Base-by-base conservation (phyloP, 495 filamentous ascomycete genomes). In the Mytilinidion resinicola region DNA sequence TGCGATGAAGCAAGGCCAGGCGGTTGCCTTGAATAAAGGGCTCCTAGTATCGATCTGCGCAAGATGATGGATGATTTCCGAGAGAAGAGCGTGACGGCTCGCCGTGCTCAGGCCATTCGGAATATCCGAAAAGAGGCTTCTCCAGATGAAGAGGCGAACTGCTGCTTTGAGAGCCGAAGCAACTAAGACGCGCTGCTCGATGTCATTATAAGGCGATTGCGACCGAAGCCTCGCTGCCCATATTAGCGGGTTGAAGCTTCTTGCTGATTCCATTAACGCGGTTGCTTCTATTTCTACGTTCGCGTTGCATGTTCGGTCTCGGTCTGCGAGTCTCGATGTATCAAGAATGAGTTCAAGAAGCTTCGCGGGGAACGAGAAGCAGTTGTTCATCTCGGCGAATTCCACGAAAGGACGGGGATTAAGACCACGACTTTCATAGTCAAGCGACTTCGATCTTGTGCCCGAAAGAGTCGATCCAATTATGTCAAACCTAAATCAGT, bases 341-440 rank as follows among this genome's bases (percentile, higher is more conserved):
- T 53, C 25, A n/a, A 66, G 51, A 55, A 66, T 62, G 30, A 66
- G 59, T 8, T 51, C 8, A 9, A 66, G 55, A 9, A 66, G 59
- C 9, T 59, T 51, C 19, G 33, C 55, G 8, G 63, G 63, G 21
- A 55, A 66, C 14, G 63, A 66, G 0, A 66, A 51, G 35, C 59
- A 66, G 55, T 66, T 66, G 59, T 66, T 66, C 12, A 55, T 56
- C 36, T 66, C 59, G 4, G 63, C 63, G 36, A 59, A 62, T 14
- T 56, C 44, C 3, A 66, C 38, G 8, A 66, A 56, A 9, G 63
- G 42, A n/a, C 54, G 34, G 4, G 58, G 17, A 11, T 61, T 58
- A 42, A 65, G 51, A 20, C 34, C 49, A 30, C 54, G 25, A 7
- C 53, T 53, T 3, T 55, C 39, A 9, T n/a, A 21, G 3, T 19